Base-by-base conservation (phyloP, 208 protist species). In the Wallacemonas sp. region DNA sequence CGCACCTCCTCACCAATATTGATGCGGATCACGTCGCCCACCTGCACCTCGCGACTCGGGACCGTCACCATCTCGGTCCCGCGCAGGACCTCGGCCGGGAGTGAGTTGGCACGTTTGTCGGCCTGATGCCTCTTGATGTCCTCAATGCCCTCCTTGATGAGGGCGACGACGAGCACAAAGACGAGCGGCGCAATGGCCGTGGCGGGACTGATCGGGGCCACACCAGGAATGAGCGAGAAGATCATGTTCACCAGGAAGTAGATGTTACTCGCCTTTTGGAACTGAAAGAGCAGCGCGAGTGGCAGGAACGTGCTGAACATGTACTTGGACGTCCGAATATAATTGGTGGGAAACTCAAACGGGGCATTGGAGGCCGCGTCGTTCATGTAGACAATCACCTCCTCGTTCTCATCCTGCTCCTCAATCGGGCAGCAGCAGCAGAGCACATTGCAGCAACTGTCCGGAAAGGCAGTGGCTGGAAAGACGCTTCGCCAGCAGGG, bases 221-320 rank as follows among this genome's bases (percentile, higher is more conserved):
- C 80, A 32, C 86, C 87, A 9, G 96, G 96, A 38, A 98, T 96
- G 2, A 98, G 70, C 8, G 84, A 74, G 27, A 99, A 83, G 38
- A 97, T 78, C 80, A 95, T 97, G 61, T 87, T 90, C 8, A 98
- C 67, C 16, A 99, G 75, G 73, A 99, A 99, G 74, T 98, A 99
- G 21, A 97, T 52, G 62, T 99, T 99, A 34, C 95, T 95, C 9
- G 90, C 78, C 68, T 92, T 90, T 29, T 39, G 82, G 46, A 98
- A 98, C 74, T 99, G 96, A 54, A 98, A 85, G 11, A 96, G 74
- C 11, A 98, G 73, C 24, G 80, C 88, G 16, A 98, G 68, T n/a
- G 97, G 97, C 19, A 99, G 61, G 44, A 99, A 99, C 6, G 87
- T 93, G 23, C 78, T 70, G 2, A 87, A 2, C 12, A 85, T 95